phyloP scores from a whole-genome alignment of 2,329 filamentous ascomycete genomes.

The Penicillium janthinellum region DNA sequence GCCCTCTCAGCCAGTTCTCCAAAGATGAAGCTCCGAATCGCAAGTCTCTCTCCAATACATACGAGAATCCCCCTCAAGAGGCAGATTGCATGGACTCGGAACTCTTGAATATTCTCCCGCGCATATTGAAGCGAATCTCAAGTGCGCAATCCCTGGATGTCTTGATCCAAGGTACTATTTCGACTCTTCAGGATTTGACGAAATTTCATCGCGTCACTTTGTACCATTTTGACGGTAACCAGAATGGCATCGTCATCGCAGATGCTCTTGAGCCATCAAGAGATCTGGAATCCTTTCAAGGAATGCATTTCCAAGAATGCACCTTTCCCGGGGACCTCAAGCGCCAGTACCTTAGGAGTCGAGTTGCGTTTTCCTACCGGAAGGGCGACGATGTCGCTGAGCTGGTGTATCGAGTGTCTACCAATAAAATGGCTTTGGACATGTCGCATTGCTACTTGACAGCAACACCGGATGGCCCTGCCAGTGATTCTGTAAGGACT shows the following conservation, averaged over 20 bases:
- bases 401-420: conserved; percentile 72
- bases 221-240: conserved; percentile 79
- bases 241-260: conserved; percentile 84
- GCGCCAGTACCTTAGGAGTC: conserved; percentile 82
- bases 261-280: conserved; percentile 76
- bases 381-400: conserved; percentile 73
- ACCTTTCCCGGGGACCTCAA: conserved; percentile 84
- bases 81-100: conserved; percentile 45
- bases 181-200: conserved; percentile 79
- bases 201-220: conserved; percentile 89
- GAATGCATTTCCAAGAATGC: conserved; percentile 79
- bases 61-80: conserved; percentile 47
- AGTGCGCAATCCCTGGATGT: conserved; percentile 68
- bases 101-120: conserved; percentile 85
- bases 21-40: neutral
- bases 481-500: conserved; percentile 70
- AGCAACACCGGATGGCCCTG: conserved; percentile 81
- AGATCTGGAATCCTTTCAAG: conserved; percentile 78
- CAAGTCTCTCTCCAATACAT: conserved; percentile 30
- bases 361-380: conserved; percentile 80
- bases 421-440: conserved; percentile 74
- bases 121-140: conserved; percentile 80
- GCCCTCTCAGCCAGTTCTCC: neutral
- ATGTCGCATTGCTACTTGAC: conserved; percentile 80
- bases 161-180: conserved; percentile 77